phyloP scores from a whole-genome alignment of 192 early-diverging fungal genomes.

The Backusella australiensis region DNA sequence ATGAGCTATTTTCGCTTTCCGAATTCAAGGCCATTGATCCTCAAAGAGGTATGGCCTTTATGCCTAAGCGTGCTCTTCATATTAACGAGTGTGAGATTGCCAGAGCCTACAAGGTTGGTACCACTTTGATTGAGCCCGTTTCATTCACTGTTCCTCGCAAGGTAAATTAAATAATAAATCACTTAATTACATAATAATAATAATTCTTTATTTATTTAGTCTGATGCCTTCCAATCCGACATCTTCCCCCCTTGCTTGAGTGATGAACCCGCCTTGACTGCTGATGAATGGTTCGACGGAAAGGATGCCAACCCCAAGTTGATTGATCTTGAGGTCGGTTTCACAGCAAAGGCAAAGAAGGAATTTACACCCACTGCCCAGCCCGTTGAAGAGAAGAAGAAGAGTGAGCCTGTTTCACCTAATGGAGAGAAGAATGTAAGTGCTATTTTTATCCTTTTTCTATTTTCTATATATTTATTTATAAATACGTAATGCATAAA shows the following conservation, averaged over 20 bases:
- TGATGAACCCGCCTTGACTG: constrained; percentile 81
- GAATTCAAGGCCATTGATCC: constrained; percentile 90
- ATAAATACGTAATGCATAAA: background rate
- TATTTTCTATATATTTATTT: background rate
- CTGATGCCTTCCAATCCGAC: constrained; percentile 96
- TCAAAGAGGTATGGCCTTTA: constrained; percentile 89
- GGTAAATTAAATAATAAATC: constrained; percentile 42
- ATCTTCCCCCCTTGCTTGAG: constrained; percentile 87
- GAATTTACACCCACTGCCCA: constrained; percentile 78
- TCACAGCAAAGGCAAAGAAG: constrained; percentile 60
- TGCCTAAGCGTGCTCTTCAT: constrained; percentile 92
- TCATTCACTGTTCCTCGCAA: constrained; percentile 96
- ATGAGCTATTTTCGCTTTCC: constrained; percentile 83
- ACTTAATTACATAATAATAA: background rate
- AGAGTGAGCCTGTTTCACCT: constrained; percentile 25
- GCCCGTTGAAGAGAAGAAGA: constrained; percentile 37
- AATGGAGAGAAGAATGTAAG: constrained; percentile 56
- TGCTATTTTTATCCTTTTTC: background rate
- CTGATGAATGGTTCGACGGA: constrained; percentile 90
- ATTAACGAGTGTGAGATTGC: constrained; percentile 89
- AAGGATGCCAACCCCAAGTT: constrained; percentile 80
- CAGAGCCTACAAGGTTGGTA: constrained; percentile 91
- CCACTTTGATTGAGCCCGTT: constrained; percentile 89
- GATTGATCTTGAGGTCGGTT: constrained; percentile 70
- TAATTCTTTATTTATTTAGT: constrained; percentile 43